Percentiles rank a stretch among this genome's conserved stretches.
These are phyloP conservation scores for Mortierella alpina DNA, from an alignment of 192 early-diverging fungal species.

Conservation along the genomic window DNA sequence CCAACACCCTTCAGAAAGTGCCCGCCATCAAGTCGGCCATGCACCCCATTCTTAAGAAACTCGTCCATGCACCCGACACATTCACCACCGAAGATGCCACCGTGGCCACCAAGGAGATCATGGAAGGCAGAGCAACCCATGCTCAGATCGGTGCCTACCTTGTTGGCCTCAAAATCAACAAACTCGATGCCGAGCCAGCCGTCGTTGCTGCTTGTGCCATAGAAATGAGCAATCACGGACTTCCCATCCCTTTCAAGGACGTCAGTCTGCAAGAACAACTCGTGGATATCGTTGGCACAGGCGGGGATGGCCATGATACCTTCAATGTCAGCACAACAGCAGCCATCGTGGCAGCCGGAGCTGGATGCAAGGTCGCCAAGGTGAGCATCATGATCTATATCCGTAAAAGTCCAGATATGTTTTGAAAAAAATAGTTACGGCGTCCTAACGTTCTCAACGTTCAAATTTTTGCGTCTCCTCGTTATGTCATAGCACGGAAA, in stretches of 20 bases:
- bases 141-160: slow-evolving; percentile 94
- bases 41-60: slow-evolving; percentile 71
- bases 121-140: slow-evolving; percentile 79
- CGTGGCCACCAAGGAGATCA: slow-evolving; percentile 74
- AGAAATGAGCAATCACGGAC: slow-evolving; percentile 78
- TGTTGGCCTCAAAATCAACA: slow-evolving; percentile 75
- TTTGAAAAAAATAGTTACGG: slow-evolving; percentile 1
- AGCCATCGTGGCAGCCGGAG: slow-evolving; percentile 91
- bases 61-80: slow-evolving; percentile 69
- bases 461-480: slow-evolving; percentile 7
- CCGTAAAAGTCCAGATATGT: no score
- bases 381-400: slow-evolving; percentile 55
- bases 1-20: slow-evolving; percentile 13
- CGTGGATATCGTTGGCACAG: slow-evolving; percentile 96
- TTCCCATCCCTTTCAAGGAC: slow-evolving; percentile 63
- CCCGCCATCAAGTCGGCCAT: slow-evolving; percentile 42
- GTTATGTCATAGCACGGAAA: slow-evolving; percentile 81
- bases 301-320: slow-evolving; percentile 98
- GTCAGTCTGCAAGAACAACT: slow-evolving; percentile 62
- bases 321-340: slow-evolving; percentile 97
- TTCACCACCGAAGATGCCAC: slow-evolving; percentile 71
- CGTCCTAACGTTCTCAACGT: not conserved
- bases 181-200: slow-evolving; percentile 77
- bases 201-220: slow-evolving; percentile 84
- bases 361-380: slow-evolving; percentile 91